These are phyloP conservation scores for Dysphania ambrosioides DNA, from an alignment of 148 eudicot genomes.

Conservation along the genomic window DNA sequence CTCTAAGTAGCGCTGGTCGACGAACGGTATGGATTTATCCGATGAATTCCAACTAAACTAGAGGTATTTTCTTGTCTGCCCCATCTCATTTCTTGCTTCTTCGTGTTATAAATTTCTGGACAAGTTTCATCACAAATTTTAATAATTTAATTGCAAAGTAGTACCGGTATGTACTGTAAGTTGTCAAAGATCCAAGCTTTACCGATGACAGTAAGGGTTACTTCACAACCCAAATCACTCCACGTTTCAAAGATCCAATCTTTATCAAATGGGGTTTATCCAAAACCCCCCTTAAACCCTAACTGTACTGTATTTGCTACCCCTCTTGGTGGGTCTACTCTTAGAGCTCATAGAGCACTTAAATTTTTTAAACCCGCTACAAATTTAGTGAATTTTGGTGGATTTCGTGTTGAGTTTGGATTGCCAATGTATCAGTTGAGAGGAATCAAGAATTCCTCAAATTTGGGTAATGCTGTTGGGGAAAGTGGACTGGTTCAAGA, in stretches of 20 bases:
- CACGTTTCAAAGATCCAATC: slow-evolving; percentile 35
- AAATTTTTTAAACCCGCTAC: slow-evolving; percentile 24
- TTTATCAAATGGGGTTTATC: slow-evolving; percentile 36
- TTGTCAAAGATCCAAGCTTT: slow-evolving; percentile 59
- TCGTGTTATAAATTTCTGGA: background rate
- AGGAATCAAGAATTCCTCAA: slow-evolving; percentile 41
- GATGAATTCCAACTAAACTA: background rate
- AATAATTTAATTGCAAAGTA: background rate
- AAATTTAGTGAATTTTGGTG: slow-evolving; percentile 23
- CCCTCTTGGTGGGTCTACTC: slow-evolving; percentile 12
- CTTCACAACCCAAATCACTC: slow-evolving; percentile 38
- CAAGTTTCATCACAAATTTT: background rate
- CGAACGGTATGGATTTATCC: background rate
- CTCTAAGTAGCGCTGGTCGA: background rate
- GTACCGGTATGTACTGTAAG: slow-evolving; percentile 42
- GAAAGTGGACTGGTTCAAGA: slow-evolving; percentile 29
- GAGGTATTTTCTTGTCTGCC: background rate
- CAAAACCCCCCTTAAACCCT: slow-evolving; percentile 40
- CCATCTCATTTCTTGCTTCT: background rate
- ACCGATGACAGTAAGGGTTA: slow-evolving; percentile 50
- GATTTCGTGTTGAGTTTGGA: slow-evolving; percentile 27
- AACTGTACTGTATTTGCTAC: slow-evolving; percentile 4
- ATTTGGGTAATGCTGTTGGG: slow-evolving; percentile 23
- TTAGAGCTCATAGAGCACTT: slow-evolving; percentile 21
- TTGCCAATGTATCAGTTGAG: slow-evolving; percentile 22